Conservation (phyloP, 1,139 yeast species). For the Candida sanyaensis region DNA sequence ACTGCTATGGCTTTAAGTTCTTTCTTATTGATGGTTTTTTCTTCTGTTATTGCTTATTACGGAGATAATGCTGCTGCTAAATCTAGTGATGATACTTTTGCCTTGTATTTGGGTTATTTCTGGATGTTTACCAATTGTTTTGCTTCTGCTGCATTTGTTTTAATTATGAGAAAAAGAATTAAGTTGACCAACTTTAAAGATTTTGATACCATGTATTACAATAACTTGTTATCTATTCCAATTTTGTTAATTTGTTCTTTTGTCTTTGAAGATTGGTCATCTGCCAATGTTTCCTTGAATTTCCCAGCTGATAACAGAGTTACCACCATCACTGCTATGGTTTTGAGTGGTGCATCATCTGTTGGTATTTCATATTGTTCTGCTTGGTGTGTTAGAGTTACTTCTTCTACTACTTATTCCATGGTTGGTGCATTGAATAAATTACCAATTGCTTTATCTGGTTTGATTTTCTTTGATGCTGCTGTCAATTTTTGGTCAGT, state of each 20-base stretch:
- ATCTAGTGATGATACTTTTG: slow-evolving; percentile 38
- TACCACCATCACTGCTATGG: slow-evolving; percentile 76
- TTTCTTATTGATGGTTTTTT: slow-evolving; percentile 85
- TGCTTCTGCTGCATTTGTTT: slow-evolving; percentile 89
- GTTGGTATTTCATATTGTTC: slow-evolving; percentile 98
- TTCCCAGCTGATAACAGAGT: slow-evolving; percentile 73
- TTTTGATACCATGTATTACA: slow-evolving; percentile 97
- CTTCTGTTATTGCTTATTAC: slow-evolving; percentile 91
- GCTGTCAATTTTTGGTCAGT: slow-evolving; percentile 93
- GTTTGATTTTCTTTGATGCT: slow-evolving; percentile 90
- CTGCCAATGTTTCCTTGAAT: slow-evolving; percentile 70
- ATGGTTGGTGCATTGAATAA: slow-evolving; percentile 99
- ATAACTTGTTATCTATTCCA: slow-evolving; percentile 90
- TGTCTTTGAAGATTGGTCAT: slow-evolving; percentile 88
- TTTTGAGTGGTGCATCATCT: slow-evolving; percentile 89
- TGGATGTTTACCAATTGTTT: slow-evolving; percentile 97
- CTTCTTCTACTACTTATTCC: slow-evolving; percentile 96
- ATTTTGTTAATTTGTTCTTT: slow-evolving; percentile 76
- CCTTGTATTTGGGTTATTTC: slow-evolving; percentile 79
- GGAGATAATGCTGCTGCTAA: slow-evolving; percentile 65
- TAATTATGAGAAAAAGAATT: slow-evolving; percentile 95
- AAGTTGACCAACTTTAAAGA: slow-evolving; percentile 96
- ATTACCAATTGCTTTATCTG: slow-evolving; percentile 94
- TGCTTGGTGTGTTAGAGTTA: slow-evolving; percentile 99
- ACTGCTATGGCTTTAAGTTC: slow-evolving; percentile 89